Base-by-base conservation (phyloP, 331 rosid species). In the Quercus phellos region DNA sequence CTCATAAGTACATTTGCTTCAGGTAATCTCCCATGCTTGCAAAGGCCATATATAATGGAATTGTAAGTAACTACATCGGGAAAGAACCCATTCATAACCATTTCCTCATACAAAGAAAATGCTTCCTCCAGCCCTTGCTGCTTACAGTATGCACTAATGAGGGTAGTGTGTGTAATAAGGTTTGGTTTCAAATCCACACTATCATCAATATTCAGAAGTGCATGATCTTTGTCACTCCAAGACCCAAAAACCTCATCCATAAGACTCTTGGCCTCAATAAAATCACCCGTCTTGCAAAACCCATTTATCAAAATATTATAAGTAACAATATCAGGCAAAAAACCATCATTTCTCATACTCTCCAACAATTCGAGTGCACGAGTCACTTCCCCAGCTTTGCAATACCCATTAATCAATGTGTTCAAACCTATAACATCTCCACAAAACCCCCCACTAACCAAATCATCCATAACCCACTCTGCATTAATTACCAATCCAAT, bases 1-100 rank as follows among this genome's bases (percentile, higher is more conserved):
- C 84, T 87, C 73, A 91, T 77, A 77, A 91, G 87, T 21, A 84
- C 43, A 55, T 78, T 84, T 11, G 92, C 99, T 86, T 92, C 94
- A 27, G 85, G 68, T 42, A 91, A 70, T 86, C 84, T 90, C 54
- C 94, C 96, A 78, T 86, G 85, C 86, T 80, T 92, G 82, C 97
- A 92, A 74, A 90, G 93, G 59, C 96, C 98, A 80, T 78, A 82
- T 69, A 92, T 74, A 79, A 92, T 85, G 78, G 90, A 87, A 78
- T 85, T 90, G 78, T 80, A 87, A 35, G 96, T 83, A 76, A 92
- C 90, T 63, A 86, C 85, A 85, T 95, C 99, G 5, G 96, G 98
- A 77, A 85, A 81, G 78, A 87, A 63, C 74, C 89, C 93, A 68
- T 61, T 85, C 77, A 73, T 79, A 73, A 95, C 86, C 98, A 95